phyloP scores from a whole-genome alignment of 2,329 filamentous ascomycete genomes.

The Eurotiales sp. region DNA sequence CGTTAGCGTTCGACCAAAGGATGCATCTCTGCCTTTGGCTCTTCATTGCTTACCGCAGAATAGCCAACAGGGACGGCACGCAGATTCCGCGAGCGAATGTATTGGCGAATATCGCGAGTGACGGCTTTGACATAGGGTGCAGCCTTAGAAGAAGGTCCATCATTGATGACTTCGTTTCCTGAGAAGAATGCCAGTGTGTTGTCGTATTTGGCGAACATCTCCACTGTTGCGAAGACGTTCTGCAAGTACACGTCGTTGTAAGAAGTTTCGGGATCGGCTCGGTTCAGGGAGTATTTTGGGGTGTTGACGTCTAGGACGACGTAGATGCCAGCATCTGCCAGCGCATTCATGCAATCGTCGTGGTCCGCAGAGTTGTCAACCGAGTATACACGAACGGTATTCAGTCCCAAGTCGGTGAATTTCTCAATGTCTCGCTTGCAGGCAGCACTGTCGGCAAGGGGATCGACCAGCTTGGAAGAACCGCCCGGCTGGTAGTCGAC shows the following conservation, averaged over 20 bases:
- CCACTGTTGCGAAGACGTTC: constrained; percentile 81
- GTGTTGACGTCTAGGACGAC: constrained; percentile 88
- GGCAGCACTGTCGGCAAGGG: constrained; percentile 64
- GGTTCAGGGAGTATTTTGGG: constrained; percentile 85
- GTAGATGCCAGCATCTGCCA: constrained; percentile 85
- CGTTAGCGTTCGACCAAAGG: neutral
- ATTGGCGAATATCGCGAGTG: constrained; percentile 72
- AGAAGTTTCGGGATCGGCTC: constrained; percentile 64
- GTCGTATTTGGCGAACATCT: constrained; percentile 74
- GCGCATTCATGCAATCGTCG: constrained; percentile 76
- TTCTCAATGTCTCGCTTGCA: constrained; percentile 77
- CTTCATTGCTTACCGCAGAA: constrained; percentile 42
- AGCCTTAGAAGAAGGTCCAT: constrained; percentile 59
- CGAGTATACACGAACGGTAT: constrained; percentile 88
- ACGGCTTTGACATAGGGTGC: constrained; percentile 75
- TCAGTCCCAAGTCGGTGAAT: constrained; percentile 83
- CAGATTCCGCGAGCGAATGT: constrained; percentile 59
- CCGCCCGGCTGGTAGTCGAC: constrained; percentile 65
- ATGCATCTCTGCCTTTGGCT: neutral
- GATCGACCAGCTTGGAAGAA: constrained; percentile 63
- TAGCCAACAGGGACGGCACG: constrained; percentile 72
- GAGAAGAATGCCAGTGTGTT: constrained; percentile 88
- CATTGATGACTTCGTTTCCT: constrained; percentile 76
- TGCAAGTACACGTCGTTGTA: constrained; percentile 87
- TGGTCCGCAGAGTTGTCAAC: constrained; percentile 82